These are phyloP conservation scores for Ambrosia trifida DNA, from an alignment of 129 eudicot genomes.

Conservation along the genomic window DNA sequence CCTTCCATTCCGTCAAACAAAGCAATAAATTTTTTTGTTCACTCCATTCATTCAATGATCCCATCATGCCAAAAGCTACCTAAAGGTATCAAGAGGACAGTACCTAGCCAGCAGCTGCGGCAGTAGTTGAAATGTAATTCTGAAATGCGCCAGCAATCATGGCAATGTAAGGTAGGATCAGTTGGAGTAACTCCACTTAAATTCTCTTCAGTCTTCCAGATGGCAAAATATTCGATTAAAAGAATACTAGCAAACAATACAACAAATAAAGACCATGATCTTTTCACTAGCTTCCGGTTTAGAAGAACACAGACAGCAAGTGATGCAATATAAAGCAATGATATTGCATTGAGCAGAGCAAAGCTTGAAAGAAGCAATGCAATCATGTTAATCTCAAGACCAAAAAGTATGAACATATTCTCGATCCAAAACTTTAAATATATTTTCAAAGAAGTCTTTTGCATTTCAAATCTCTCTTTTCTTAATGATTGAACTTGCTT, in stretches of 20 bases:
- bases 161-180: slow-evolving; percentile 56
- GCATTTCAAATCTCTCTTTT: slow-evolving; percentile 87
- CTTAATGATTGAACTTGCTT: slow-evolving; percentile 60
- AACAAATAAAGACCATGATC: slow-evolving; percentile 80
- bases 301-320: slow-evolving; percentile 86
- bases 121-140: slow-evolving; percentile 62
- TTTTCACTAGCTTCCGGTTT: slow-evolving; percentile 64
- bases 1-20: slow-evolving; percentile 1
- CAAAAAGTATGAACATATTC: slow-evolving; percentile 93
- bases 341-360: slow-evolving; percentile 76
- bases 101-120: slow-evolving; percentile 91
- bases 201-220: slow-evolving; percentile 65
- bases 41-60: slow-evolving; percentile 1
- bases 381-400: slow-evolving; percentile 97
- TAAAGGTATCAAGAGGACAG: slow-evolving; percentile 22
- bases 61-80: neutral
- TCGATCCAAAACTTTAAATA: slow-evolving; percentile 93
- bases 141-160: slow-evolving; percentile 88
- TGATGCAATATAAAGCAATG: slow-evolving; percentile 75
- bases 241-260: slow-evolving; percentile 78
- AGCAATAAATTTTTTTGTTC: neutral
- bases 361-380: slow-evolving; percentile 84
- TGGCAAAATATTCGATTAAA: slow-evolving; percentile 72
- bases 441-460: slow-evolving; percentile 73
- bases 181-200: slow-evolving; percentile 31